phyloP scores from a whole-genome alignment of 768 basidiomycete genomes.

The Tylopilus balloui region DNA sequence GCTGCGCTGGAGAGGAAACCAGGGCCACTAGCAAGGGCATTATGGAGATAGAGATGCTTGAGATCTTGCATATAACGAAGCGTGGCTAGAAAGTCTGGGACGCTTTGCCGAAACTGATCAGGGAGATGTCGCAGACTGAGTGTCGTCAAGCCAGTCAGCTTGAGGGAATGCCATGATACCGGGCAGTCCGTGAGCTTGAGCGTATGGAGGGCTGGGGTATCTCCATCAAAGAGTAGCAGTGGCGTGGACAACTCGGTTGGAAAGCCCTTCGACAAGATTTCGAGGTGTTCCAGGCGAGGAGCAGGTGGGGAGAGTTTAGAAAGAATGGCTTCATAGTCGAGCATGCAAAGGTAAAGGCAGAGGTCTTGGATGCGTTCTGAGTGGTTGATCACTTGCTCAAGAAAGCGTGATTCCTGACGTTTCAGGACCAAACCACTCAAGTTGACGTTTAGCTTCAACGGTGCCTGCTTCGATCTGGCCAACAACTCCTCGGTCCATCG shows the following conservation, averaged over 20 bases:
- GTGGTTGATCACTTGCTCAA: neutral
- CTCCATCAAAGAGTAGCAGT: neutral
- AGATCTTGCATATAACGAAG: neutral
- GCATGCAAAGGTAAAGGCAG: neutral
- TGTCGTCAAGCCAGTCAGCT: neutral
- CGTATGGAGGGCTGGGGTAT: neutral
- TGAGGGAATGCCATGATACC: neutral
- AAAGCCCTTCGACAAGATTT: neutral
- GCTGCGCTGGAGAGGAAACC: neutral
- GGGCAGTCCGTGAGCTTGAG: neutral
- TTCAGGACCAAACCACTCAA: neutral
- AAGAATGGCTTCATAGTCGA: too few relatives aligned
- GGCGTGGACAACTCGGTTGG: neutral
- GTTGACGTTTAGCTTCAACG: neutral
- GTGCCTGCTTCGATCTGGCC: neutral
- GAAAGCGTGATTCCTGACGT: neutral
- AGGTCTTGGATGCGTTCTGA: neutral
- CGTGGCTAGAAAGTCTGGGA: neutral
- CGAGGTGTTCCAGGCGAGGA: neutral
- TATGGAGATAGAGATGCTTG: too few relatives aligned
- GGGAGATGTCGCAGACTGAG: neutral
- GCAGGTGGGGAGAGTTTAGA: too few relatives aligned
- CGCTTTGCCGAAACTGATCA: neutral
- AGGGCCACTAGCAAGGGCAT: neutral
- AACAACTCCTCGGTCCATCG: neutral